Base-by-base conservation (phyloP, 257 asterid genomes). In the Penstemon newberryi region DNA sequence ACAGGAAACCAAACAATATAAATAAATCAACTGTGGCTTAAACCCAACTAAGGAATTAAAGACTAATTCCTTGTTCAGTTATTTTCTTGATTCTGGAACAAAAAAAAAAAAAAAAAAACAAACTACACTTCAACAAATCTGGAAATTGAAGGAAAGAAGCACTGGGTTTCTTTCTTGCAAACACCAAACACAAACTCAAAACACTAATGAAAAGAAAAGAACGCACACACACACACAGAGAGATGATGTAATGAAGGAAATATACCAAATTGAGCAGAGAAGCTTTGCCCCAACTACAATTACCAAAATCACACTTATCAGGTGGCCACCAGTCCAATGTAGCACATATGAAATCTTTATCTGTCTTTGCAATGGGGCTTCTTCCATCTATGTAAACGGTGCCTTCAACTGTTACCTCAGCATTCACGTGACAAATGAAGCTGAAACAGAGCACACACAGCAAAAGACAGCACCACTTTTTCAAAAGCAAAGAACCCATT, bases 311-410 rank as follows among this genome's bases (percentile, higher is more conserved):
- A 77, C 90, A 84, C 57, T 86, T 86, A 15, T 64, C 70, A 42
- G 84, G 75, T 9, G 93, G 93, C 93, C 93, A 86, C 85, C 79
- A 84, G 54, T 86, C 93, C 75, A 86, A 8, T 3, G 89, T 86
- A 5, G 90, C 86, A 66, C 93, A 86, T 9, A 86, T 77, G 75
- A 80, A 87, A 61, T 84, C 74, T 1, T 72, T 71, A 67, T 77
- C 90, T 10, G 81, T 81, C 44, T 46, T 54, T 4, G 85, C 89
- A 61, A 83, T 77, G 33, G 84, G 56, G 4, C 66, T 68, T 3
- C 43, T 62, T 8, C 89, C 89, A 78, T 81, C 80, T 10, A 87
- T 74, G 39, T 68, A 64, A 13, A 83, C 78, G 40, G 40, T 79
- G 9, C 84, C 81, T 2, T 68, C 63, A 39, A 49, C 61, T 15